These are phyloP conservation scores for Bertia moriformis DNA, from an alignment of 2,329 filamentous ascomycete genomes.

Conservation along the genomic window DNA sequence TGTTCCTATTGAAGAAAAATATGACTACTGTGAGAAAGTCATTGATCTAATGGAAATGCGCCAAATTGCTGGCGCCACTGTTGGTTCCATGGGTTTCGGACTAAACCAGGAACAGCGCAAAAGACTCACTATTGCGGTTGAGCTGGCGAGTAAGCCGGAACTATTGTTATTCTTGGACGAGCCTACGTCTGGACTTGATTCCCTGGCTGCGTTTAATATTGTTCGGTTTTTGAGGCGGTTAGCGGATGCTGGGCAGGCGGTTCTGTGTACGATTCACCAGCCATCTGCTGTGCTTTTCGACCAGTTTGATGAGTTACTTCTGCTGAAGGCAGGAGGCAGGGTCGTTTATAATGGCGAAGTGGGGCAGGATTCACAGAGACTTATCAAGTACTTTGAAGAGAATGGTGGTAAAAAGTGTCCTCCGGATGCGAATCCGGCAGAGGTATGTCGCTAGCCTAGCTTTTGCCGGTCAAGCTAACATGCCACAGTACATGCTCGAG, in stretches of 20 bases:
- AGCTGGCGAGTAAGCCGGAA: conserved; percentile 40
- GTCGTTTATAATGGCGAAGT: conserved; percentile 39
- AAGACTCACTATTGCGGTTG: conserved; percentile 38
- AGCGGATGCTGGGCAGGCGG: conserved; percentile 41
- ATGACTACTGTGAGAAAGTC: conserved; percentile 53
- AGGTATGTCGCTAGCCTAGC: conserved; percentile 15
- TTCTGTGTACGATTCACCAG: conserved; percentile 47
- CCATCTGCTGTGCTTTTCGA: conserved; percentile 40
- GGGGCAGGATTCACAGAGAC: conserved; percentile 27
- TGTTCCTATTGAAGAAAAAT: conserved; percentile 43
- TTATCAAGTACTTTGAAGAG: conserved; percentile 35
- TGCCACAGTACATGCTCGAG: conserved; percentile 32
- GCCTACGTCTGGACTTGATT: conserved; percentile 41
- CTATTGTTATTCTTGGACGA: conserved; percentile 54
- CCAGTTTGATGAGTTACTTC: conserved; percentile 37
- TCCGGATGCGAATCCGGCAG: conserved; percentile 32
- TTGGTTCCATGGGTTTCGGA: conserved; percentile 42
- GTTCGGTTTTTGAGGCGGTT: conserved; percentile 46
- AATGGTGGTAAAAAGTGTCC: conserved; percentile 32
- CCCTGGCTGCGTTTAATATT: conserved; percentile 44
- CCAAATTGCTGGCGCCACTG: conserved; percentile 49
- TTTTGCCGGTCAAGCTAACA: conserved; percentile 2
- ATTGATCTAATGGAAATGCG: conserved; percentile 57
- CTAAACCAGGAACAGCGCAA: conserved; percentile 46
- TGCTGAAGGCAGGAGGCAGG: conserved; percentile 35